Base-by-base conservation (phyloP, 2,329 filamentous ascomycete species). In the Esteya vermicola region DNA sequence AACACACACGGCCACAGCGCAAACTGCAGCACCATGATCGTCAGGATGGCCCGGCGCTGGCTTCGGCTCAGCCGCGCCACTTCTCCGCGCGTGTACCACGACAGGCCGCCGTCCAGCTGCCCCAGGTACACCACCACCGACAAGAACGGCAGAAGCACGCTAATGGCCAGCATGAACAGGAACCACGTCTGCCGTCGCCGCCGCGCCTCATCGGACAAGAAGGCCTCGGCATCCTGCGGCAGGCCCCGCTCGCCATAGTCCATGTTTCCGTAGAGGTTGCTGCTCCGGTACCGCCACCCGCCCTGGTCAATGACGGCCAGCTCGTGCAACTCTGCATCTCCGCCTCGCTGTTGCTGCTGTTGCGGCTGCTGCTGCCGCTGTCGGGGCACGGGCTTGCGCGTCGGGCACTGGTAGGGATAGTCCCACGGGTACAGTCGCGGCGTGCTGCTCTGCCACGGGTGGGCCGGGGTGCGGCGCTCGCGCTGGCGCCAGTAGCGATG, bases 31-130 rank as follows among this genome's bases (percentile, higher is more conserved):
- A 62, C 43, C 9, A 52, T 51, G 42, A 63, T 54, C 3, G 50
- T 47, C 9, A 61, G 38, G 9, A 70, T 53, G 9, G 50, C 41
- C n/a, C 46, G 48, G 18, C 53, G 50, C 48, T 67, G 61, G 21
- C 52, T 51, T 35, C 52, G 55, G 12, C 54, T 63, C 20, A 70
- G 52, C 9, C 49, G 50, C 19, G 56, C 52, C 21, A 62, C 57
- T 48, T 68, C 60, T 6, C 69, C 68, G 2, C 57, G 52, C 0
- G 67, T 69, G 39, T 60, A 62, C 67, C 67, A 72, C 7, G 59
- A 59, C 22, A 72, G 57, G 0, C 60, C 59, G 1, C 56, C 53
- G 45, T 68, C 60, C 34, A 71, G 63, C 12, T 53, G 57, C 10
- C 67, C 65, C 9, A 50, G 54, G 21, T 68, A 56, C 1, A 64